Evolutionary conservation across 768 basidiomycete species (phyloP), one percentile per base, ranked within the genome.

Genomic region (Paxillus rubicundulus): DNA sequence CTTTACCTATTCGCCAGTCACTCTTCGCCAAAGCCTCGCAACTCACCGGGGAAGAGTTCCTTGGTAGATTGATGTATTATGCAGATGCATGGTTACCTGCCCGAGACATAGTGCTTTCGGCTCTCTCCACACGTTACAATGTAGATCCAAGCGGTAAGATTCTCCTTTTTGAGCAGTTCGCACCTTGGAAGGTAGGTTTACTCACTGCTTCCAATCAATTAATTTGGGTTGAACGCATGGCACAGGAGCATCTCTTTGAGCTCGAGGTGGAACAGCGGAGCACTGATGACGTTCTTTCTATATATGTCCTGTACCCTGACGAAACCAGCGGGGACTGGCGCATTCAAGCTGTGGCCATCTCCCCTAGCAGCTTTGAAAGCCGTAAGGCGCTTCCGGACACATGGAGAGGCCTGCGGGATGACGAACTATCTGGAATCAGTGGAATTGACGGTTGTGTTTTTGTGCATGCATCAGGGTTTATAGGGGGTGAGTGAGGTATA

Each of bases 391-490:
- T 99, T 37, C 97, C 97, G 2, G 93, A 97, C 64, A 76, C 78
- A 56, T 99, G 97, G 97, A 80, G 95, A 55, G 97, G 97, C 6
- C 71, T 93, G 36, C 78, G 97, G 43, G 96, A 98, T 68, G 88
- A 90, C 9, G 79, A 80, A 41, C 74, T 99, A 37, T 88, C 86
- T 43, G 72, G 80, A 57, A 71, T 81, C 7, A 82, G 82, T 14
- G 91, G 92, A 2, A 83, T 98, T 54, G 80, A 82, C 0, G 92
- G 86, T 1, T 80, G 95, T 47, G 82, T 97, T 49, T 99, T 99
- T 64, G 85, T 95, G 21, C 97, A 99, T 71, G 92, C 95, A 1
- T 89, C 87, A 53, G 97, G 97, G 8, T 99, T 99, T 69, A 98
- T 94, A 63, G 97, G 97, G 62, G 94, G 94, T 85, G 56, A 55